Evolutionary conservation across 192 early-diverging fungal species (phyloP), one percentile per base, ranked within the genome.

Genomic region (Coemansia sp.): DNA sequence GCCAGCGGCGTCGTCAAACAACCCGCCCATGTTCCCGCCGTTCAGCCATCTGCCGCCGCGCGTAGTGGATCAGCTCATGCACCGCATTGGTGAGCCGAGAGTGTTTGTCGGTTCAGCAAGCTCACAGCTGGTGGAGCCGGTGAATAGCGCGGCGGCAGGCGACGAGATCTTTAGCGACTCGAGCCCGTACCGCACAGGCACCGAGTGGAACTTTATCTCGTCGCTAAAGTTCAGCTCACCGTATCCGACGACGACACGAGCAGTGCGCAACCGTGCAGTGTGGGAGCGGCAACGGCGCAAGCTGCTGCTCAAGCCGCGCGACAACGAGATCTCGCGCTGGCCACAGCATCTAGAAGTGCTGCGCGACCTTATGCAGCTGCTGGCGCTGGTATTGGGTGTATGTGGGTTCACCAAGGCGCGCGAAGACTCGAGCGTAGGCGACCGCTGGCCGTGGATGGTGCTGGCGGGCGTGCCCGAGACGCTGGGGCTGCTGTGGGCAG

Each of bases 1-100:
- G 41, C 41, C 41, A 45, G 15, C 41, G 17, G 38, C 14, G 23
- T 48, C 21, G 51, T 23, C 49, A 48, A 53, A 39, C 61, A 25
- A 41, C 7, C 50, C 39, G 39, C 59, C 48, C 0, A 82, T 82
- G 79, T 82, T 82, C 45, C 70, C 79, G 66, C 79, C 79, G 5
- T 82, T 82, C 71, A 82, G 79, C 58, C 79, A 82, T 25, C 25
- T 82, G 74, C 79, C 79, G 2, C 41, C 32, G 17, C 66, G 79
- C 0, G 37, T 73, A 10, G 71, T 77, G 12, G 68, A 77, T 15
- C 70, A 67, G 25, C 62, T 82, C 4, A 66, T 82, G 74, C 73
- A 77, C 57, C 74, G 79, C 1, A 65, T 69, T 2, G 79, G 79
- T 29, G 79, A 82, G 67, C 79, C 79, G 37, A 74, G 73, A 5